Conservation (phyloP, 1,284 basidiomycete genomes). For the Pseudozyma thailandica region DNA sequence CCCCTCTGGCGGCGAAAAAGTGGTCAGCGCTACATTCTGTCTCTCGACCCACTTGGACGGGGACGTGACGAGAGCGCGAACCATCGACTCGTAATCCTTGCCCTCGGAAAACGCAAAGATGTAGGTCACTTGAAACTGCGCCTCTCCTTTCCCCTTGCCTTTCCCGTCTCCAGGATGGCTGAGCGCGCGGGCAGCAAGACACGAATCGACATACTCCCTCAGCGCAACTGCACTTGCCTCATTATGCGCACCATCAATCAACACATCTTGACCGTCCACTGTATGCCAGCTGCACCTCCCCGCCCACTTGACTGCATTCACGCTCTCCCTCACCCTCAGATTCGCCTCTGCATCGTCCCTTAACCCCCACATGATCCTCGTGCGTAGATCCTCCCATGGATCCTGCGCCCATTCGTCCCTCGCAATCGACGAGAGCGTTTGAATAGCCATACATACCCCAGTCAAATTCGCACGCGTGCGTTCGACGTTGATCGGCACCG, state of each 20-base stretch:
- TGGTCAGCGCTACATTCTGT: constrained; percentile 55
- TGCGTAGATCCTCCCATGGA: constrained; percentile 53
- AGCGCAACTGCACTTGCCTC: constrained; percentile 81
- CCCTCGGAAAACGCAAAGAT: constrained; percentile 62
- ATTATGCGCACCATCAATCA: constrained; percentile 97
- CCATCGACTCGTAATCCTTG: constrained; percentile 58
- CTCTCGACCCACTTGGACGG: constrained; percentile 10
- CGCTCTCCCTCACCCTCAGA: constrained; percentile 24
- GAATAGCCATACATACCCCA: constrained; percentile 58
- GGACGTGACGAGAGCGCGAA: constrained; percentile 33
- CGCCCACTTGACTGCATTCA: constrained; percentile 73
- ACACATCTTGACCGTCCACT: constrained; percentile 40
- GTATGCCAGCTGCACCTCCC: constrained; percentile 82
- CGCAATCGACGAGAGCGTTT: constrained; percentile 62
- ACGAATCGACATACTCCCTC: constrained; percentile 75
- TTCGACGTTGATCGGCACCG: constrained; percentile 37
- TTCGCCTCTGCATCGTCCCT: constrained; percentile 39
- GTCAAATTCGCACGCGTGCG: constrained; percentile 54
- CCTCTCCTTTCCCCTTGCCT: constrained; percentile 3
- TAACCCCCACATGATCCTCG: constrained; percentile 58
- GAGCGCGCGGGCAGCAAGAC: constrained; percentile 23
- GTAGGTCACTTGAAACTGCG: constrained; percentile 48
- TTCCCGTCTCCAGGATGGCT: constrained; percentile 1
- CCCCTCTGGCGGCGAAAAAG: constrained; percentile 64
- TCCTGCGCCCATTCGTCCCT: constrained; percentile 56